These are phyloP conservation scores for Trichothecium sympodiale DNA, from an alignment of 2,329 filamentous ascomycete species.

Conservation along the genomic window DNA sequence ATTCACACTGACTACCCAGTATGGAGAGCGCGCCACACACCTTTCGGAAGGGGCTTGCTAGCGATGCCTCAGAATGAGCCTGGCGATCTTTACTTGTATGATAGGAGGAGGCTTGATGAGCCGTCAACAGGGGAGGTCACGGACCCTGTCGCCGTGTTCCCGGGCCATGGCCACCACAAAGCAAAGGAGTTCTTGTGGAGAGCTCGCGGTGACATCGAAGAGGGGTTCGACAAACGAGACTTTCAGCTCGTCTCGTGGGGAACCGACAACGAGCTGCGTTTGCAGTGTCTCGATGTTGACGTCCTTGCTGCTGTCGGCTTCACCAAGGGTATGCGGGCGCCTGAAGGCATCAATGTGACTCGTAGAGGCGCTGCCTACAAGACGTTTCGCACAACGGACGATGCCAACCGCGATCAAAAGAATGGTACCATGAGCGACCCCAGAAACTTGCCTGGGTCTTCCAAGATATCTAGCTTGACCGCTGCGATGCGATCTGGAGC, in stretches of 20 bases:
- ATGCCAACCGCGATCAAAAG: constrained; percentile 45
- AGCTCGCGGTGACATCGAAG: constrained; percentile 55
- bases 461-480: constrained; percentile 31
- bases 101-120: constrained; percentile 41
- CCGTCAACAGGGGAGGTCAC: constrained; percentile 31
- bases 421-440: constrained; percentile 49
- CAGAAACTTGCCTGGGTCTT: not conserved
- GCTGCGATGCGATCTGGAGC: constrained; percentile 27
- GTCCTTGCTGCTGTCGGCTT: constrained; percentile 61
- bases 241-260: constrained; percentile 94
- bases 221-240: constrained; percentile 68
- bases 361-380: constrained; percentile 78
- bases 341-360: constrained; percentile 59
- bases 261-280: constrained; percentile 68
- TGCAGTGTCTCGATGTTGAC: constrained; percentile 61
- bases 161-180: constrained; percentile 52
- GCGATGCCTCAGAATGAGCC: constrained; percentile 90
- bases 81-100: constrained; percentile 75
- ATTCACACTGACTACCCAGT: constrained; percentile 79
- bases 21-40: constrained; percentile 84
- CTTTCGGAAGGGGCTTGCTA: constrained; percentile 75
- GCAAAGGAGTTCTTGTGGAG: constrained; percentile 92
- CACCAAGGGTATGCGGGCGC: constrained; percentile 54
- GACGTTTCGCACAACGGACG: constrained; percentile 67
- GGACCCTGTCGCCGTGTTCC: constrained; percentile 45